Base-by-base conservation (phyloP, 169 alveolate species). In the Plasmodium billcollinsi region DNA sequence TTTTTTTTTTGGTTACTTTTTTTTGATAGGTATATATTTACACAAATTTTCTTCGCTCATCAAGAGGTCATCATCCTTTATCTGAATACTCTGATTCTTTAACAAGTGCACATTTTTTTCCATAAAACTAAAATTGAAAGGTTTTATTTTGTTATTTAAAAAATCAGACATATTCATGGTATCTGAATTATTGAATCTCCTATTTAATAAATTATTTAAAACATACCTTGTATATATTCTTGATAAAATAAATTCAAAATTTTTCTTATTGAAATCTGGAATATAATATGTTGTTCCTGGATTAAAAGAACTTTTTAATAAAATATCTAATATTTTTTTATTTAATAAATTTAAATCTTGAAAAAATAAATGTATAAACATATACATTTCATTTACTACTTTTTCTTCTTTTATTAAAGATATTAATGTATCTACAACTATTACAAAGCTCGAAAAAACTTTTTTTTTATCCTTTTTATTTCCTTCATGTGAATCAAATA, bases 1-100 rank as follows among this genome's bases (percentile, higher is more conserved):
- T 56, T 56, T 56, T 56, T 12, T 52, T 52, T 49, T 21, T 58
- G 12, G 24, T 83, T 49, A 83, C 91, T 62, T 83, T 56, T 83
- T 83, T 72, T 62, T 50, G 39, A 83, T 83, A 15, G 91, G 91
- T 24, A 83, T 83, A 69, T 43, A 69, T 69, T 83, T 83, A 52
- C 91, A 83, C 49, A 83, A 21, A 45, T 39, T 39, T 39, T 39
- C 47, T 39, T 39, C 47, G 47, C 9, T 39, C 9, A 39, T 7
- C 9, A 39, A 5, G 5, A 54, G 20, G 14, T 83, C 76, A 43
- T 83, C 66, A 11, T 47, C 67, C 14, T 0, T 21, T 49, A 20
- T 29, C 12, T 26, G 26, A 61, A 69, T 12, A 50, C 21, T 18
- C 12, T 56, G 15, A 26, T n/a, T 56, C 33, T 33, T 70, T n/a